Base-by-base conservation (phyloP, 164 flowering plant genomes). In the Dillenia turbinata region DNA sequence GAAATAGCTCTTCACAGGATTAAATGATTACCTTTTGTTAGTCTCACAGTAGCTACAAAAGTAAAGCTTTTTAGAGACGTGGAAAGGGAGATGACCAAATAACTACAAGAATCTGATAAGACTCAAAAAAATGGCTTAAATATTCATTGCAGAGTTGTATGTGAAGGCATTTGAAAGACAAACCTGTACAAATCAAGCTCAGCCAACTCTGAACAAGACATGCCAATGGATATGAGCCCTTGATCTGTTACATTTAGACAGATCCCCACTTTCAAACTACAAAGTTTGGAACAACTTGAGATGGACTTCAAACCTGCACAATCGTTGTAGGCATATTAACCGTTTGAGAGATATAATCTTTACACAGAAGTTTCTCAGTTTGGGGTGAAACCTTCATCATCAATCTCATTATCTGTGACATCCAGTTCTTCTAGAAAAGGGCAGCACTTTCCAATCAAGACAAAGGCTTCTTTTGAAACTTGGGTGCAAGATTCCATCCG, bases 171-270 rank as follows among this genome's bases (percentile, higher is more conserved):
- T 26, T 26, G 2, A 2, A 26, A 26, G 33, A 26, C 33, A 26
- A 26, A 26, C 33, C 98, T 92, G 88, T 92, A 92, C 60, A 90
- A 72, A 69, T 92, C 98, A 13, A 92, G 83, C 82, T 92, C 96
- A 45, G 44, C 53, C 65, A 92, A 85, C 60, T 83, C 79, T 19
- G 85, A 69, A 71, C 98, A 90, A 59, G 66, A 13, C 64, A 47
- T 67, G 61, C 88, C 95, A 53, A 92, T 71, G 53, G 77, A 74
- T 12, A 66, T 60, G 56, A 89, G 81, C 67, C 98, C 95, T 61
- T 76, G 63, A 63, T 88, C 89, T 12, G 83, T 85, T 60, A 92
- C 78, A 65, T 89, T 85, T 15, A 79, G 75, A 73, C 98, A 92
- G 51, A 92, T 84, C 62, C 98, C 98, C n/a, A 92, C 53, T 61